Conservation (phyloP, 768 basidiomycete genomes). For the Pisolithus marmoratus region DNA sequence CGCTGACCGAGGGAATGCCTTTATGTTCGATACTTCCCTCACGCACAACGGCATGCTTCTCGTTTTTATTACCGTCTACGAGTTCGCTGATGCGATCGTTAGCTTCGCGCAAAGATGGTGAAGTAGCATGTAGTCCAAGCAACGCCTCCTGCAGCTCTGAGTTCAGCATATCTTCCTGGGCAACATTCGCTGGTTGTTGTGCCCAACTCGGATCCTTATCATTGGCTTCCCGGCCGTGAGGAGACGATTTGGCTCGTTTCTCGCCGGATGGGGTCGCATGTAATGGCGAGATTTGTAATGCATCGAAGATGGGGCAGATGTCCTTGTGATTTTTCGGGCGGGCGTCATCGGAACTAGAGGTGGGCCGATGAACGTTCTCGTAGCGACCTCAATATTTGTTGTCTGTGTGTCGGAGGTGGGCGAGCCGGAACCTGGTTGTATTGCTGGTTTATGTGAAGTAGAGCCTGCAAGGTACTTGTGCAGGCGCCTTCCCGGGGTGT, state of each 20-base stretch:
- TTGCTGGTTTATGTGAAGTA: neutral
- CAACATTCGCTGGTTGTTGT: slow-evolving; percentile 19
- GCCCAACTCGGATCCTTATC: neutral
- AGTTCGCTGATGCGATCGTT: slow-evolving; percentile 10
- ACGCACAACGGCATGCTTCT: neutral
- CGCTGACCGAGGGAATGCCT: neutral
- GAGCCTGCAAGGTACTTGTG: neutral
- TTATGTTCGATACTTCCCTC: neutral
- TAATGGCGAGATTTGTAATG: neutral
- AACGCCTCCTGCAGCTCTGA: slow-evolving; percentile 35
- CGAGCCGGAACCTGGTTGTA: neutral
- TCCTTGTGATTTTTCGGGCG: neutral
- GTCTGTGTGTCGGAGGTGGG: slow-evolving; percentile 12
- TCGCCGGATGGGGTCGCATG: neutral
- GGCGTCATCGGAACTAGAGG: slow-evolving; percentile 19
- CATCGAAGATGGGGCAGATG: no score
- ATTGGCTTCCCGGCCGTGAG: no score
- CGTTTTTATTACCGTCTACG: slow-evolving; percentile 3
- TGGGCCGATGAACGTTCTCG: slow-evolving; percentile 20
- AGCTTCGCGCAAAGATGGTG: slow-evolving; percentile 36
- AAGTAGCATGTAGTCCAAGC: slow-evolving; percentile 40
- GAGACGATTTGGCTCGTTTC: neutral
- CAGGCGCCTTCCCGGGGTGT: neutral
- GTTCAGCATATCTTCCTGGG: slow-evolving; percentile 21
- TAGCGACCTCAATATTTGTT: slow-evolving; percentile 4